Percentiles rank a stretch among this genome's conserved stretches.
These are phyloP conservation scores for Cornus controversa DNA, from an alignment of 148 eudicot genomes.

Conservation along the genomic window DNA sequence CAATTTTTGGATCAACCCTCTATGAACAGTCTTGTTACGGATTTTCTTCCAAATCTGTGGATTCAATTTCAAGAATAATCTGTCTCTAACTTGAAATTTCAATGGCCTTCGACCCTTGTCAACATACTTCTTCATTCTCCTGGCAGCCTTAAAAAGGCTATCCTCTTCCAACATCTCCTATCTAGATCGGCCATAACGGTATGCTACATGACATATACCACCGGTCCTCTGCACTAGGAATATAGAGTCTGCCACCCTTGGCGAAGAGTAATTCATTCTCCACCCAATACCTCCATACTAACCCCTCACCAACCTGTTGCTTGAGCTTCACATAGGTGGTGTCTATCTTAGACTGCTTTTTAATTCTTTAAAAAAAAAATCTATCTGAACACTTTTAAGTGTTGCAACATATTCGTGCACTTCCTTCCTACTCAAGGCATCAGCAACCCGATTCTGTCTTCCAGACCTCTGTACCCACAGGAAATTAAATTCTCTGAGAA, in stretches of 20 bases:
- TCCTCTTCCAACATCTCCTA: too few species aligned
- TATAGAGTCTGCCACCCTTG: neutral
- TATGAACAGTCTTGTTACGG: too few species aligned
- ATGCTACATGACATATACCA: too few species aligned
- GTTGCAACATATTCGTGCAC: neutral
- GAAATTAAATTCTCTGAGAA: neutral
- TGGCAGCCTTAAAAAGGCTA: too few species aligned
- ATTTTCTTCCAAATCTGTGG: too few species aligned
- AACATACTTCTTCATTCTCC: too few species aligned
- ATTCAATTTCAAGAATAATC: too few species aligned
- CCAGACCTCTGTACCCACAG: conserved; percentile 11
- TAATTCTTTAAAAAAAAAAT: neutral
- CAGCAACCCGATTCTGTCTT: conserved; percentile 5
- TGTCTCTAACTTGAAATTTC: too few species aligned
- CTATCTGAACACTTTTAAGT: neutral
- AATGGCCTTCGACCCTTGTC: too few species aligned
- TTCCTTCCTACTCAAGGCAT: conserved; percentile 2
- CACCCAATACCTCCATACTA: neutral
- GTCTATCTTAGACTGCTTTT: neutral
- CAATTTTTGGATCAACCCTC: too few species aligned
- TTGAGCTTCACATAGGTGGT: neutral
- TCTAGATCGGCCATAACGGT: too few species aligned
- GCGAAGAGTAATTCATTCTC: neutral
- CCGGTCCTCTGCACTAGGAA: too few species aligned
- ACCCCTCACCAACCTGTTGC: neutral